These are phyloP conservation scores for Phytophthora pisi DNA, from an alignment of 352 stramenopile genomes.

Conservation along the genomic window DNA sequence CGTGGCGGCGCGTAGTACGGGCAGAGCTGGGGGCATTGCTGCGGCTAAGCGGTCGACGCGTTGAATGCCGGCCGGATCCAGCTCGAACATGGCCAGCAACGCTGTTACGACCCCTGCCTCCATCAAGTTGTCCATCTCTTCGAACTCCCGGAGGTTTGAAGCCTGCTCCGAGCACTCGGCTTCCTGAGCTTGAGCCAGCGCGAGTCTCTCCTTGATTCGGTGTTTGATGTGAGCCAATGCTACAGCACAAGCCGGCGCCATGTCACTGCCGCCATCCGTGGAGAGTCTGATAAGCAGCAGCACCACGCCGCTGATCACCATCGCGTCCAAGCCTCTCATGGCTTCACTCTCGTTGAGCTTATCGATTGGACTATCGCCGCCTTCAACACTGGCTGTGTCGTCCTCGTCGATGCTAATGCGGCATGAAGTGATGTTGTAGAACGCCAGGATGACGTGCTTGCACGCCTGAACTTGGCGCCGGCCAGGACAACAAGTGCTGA, in stretches of 20 bases:
- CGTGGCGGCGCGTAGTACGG: slow-evolving; percentile 39
- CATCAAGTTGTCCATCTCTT: slow-evolving; percentile 60
- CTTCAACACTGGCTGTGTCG: neutral
- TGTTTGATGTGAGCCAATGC: slow-evolving; percentile 82
- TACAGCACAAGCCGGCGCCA: slow-evolving; percentile 72
- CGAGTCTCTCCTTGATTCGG: slow-evolving; percentile 55
- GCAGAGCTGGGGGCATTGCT: slow-evolving; percentile 51
- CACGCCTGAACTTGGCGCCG: slow-evolving; percentile 46
- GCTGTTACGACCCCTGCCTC: slow-evolving; percentile 71
- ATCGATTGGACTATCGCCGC: neutral
- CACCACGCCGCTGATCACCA: slow-evolving; percentile 61
- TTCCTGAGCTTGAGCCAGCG: slow-evolving; percentile 29
- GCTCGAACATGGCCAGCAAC: slow-evolving; percentile 81
- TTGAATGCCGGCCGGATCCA: slow-evolving; percentile 69
- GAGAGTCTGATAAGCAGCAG: slow-evolving; percentile 71
- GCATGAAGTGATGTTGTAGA: slow-evolving; percentile 77
- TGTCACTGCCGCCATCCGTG: slow-evolving; percentile 49
- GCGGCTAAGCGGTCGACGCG: slow-evolving; percentile 69
- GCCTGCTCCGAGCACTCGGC: slow-evolving; percentile 1
- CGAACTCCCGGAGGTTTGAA: slow-evolving; percentile 20
- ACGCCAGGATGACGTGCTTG: slow-evolving; percentile 66
- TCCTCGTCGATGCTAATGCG: slow-evolving; percentile 34
- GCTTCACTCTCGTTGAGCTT: slow-evolving; percentile 22
- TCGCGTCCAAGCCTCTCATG: slow-evolving; percentile 46
- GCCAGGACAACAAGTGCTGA: slow-evolving; percentile 33